Evolutionary conservation across 2,329 filamentous ascomycete species (phyloP).

Genomic region (Colletotrichum noveboracense): DNA sequence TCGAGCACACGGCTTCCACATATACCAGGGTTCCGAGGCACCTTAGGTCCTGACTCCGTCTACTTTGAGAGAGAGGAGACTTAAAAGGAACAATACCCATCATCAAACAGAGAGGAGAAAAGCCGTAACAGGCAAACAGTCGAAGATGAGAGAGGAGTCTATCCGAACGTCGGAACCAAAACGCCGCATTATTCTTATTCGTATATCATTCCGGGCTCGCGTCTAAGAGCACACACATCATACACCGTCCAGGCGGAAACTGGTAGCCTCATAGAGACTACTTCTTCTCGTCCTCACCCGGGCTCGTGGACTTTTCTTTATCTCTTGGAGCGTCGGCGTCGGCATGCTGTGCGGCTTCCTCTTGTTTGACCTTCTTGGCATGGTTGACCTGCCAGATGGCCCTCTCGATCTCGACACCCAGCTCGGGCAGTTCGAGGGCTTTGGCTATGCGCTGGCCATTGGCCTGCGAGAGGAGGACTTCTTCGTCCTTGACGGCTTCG

Average conservation of each 20-base stretch:
- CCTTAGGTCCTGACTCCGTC: neutral
- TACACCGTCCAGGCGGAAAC: neutral
- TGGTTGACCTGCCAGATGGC: slow-evolving; percentile 76
- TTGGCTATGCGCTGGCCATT: slow-evolving; percentile 65
- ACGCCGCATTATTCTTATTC: neutral
- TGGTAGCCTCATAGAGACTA: neutral
- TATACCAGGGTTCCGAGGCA: slow-evolving; percentile 13
- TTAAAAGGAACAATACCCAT: neutral
- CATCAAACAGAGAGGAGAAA: neutral
- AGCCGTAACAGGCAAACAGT: neutral
- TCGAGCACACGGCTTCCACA: slow-evolving; percentile 17
- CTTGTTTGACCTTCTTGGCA: slow-evolving; percentile 44
- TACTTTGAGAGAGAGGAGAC: neutral
- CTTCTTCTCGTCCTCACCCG: slow-evolving; percentile 17
- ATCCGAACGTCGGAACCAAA: neutral
- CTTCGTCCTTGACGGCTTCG: slow-evolving; percentile 32
- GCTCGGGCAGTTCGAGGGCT: slow-evolving; percentile 69
- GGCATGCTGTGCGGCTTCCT: slow-evolving; percentile 24
- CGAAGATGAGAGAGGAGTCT: slow-evolving; percentile 17
- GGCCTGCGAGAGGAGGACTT: slow-evolving; percentile 51
- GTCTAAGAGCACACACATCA: slow-evolving; percentile 9
- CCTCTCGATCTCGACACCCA: slow-evolving; percentile 75
- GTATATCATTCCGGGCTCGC: slow-evolving; percentile 9
- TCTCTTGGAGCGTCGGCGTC: slow-evolving; percentile 22
- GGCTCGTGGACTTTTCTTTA: slow-evolving; percentile 16